Conservation (phyloP, 2,329 filamentous ascomycete genomes). For the Fusarium anthophilum region DNA sequence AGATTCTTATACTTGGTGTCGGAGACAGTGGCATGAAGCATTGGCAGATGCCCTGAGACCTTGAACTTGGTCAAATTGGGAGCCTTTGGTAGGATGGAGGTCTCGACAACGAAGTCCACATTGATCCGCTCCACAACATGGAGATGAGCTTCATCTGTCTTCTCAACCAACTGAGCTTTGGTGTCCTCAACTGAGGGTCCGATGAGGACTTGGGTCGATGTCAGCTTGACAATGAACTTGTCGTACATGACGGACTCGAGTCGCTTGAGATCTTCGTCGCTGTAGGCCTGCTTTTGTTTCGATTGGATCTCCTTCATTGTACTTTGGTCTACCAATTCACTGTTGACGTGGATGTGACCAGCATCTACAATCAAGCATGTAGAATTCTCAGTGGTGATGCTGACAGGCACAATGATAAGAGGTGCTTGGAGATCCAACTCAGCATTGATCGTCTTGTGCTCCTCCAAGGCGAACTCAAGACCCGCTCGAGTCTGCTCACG, state of each 20-base stretch:
- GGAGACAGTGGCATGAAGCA: conserved; percentile 90
- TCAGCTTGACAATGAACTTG: conserved; percentile 90
- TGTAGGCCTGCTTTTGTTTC: conserved; percentile 89
- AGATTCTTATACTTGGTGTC: conserved; percentile 97
- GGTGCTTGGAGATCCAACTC: conserved; percentile 95
- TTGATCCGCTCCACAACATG: conserved; percentile 98
- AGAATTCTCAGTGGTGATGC: conserved; percentile 81
- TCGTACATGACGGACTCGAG: conserved; percentile 97
- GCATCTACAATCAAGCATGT: conserved; percentile 95
- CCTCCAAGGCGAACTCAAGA: conserved; percentile 93
- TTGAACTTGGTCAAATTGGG: conserved; percentile 92
- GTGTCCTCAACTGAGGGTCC: conserved; percentile 93
- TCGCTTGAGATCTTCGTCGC: conserved; percentile 85
- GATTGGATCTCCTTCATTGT: conserved; percentile 89
- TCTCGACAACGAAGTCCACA: conserved; percentile 95
- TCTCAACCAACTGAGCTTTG: conserved; percentile 78
- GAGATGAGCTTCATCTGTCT: conserved; percentile 74
- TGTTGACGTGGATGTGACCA: conserved; percentile 93
- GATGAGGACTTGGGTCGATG: conserved; percentile 94
- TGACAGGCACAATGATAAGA: conserved; percentile 95
- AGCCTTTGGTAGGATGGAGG: conserved; percentile 95
- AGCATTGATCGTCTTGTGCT: conserved; percentile 98
- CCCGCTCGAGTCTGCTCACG: conserved; percentile 95
- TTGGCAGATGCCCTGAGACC: conserved; percentile 89
- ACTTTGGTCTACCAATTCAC: conserved; percentile 91